Percentiles rank a stretch among this genome's conserved stretches.
Evolutionary conservation across 1,284 basidiomycete genomes (phyloP).

Genomic region (Cerioporus squamosus): DNA sequence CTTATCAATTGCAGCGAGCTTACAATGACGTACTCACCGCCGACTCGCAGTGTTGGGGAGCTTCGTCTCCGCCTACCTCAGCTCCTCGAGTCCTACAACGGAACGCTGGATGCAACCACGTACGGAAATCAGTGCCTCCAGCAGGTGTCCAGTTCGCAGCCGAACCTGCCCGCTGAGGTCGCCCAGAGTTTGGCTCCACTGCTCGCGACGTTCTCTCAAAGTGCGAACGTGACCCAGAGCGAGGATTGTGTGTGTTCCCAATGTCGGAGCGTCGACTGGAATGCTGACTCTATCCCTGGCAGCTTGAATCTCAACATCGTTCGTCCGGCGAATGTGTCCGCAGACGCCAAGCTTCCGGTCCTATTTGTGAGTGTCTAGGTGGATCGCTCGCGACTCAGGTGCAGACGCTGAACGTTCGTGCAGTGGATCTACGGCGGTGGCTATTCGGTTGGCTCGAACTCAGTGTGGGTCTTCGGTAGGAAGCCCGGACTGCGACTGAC

Average conservation of each 20-base stretch:
- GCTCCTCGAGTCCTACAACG: constrained; percentile 42
- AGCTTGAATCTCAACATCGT: constrained; percentile 61
- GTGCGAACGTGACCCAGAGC: constrained; percentile 26
- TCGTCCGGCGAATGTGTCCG: constrained; percentile 43
- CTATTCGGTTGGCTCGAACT: neutral
- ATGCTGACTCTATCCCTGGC: neutral
- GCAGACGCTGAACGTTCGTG: no score
- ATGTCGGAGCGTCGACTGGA: neutral
- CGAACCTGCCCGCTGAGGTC: constrained; percentile 23
- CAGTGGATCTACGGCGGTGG: constrained; percentile 60
- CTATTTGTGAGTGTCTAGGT: constrained; percentile 48
- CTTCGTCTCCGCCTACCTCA: constrained; percentile 49
- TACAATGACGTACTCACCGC: no score
- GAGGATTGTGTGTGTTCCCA: constrained; percentile 4
- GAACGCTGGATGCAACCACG: constrained; percentile 39
- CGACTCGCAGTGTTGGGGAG: constrained; percentile 14
- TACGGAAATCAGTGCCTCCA: constrained; percentile 47
- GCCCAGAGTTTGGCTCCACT: constrained; percentile 32
- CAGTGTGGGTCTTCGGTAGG: neutral
- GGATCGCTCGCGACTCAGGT: no score
- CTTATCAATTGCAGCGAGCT: neutral
- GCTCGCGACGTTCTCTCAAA: no score
- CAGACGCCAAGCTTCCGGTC: constrained; percentile 52
- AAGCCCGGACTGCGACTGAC: neutral
- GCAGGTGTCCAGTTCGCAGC: neutral